phyloP scores from a whole-genome alignment of 1,139 yeast species.

The Candida pseudoviswanathii region DNA sequence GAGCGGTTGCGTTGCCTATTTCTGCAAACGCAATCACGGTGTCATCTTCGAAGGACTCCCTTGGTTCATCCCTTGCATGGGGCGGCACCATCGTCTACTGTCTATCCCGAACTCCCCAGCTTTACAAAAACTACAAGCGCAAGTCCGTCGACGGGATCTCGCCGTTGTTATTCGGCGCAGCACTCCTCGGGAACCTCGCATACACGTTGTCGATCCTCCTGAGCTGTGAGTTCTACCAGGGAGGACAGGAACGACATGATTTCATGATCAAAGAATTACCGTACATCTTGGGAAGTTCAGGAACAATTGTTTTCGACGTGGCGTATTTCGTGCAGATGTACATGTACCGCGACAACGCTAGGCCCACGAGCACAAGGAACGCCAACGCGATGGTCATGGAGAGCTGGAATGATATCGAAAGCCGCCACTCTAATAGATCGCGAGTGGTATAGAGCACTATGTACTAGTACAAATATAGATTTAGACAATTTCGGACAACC shows the following conservation, averaged over 20 bases:
- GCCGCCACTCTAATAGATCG: background rate
- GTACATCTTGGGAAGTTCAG: conserved; percentile 81
- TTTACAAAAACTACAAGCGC: conserved; percentile 70
- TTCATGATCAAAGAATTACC: conserved; percentile 77
- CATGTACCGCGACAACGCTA: conserved; percentile 34
- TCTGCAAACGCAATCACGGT: conserved; percentile 9
- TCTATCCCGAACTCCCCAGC: conserved; percentile 82
- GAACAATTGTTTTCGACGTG: conserved; percentile 79
- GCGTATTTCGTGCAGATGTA: conserved; percentile 70
- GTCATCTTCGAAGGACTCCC: conserved; percentile 13
- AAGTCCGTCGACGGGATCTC: conserved; percentile 87
- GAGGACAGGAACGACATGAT: conserved; percentile 29
- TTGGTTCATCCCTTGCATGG: conserved; percentile 76
- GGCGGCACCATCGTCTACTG: conserved; percentile 75
- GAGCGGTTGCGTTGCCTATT: conserved; percentile 25
- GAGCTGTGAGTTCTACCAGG: conserved; percentile 38
- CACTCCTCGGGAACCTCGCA: conserved; percentile 77
- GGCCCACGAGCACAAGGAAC: conserved; percentile 10
- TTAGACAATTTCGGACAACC: background rate
- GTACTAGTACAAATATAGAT: background rate
- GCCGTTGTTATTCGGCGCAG: conserved; percentile 75
- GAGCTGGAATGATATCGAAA: conserved; percentile 23
- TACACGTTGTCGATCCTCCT: conserved; percentile 76
- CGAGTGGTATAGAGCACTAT: background rate
- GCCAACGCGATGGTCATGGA: conserved; percentile 31